These are phyloP conservation scores for Keithomyces neogunnii DNA, from an alignment of 2,329 filamentous ascomycete species.

Conservation along the genomic window DNA sequence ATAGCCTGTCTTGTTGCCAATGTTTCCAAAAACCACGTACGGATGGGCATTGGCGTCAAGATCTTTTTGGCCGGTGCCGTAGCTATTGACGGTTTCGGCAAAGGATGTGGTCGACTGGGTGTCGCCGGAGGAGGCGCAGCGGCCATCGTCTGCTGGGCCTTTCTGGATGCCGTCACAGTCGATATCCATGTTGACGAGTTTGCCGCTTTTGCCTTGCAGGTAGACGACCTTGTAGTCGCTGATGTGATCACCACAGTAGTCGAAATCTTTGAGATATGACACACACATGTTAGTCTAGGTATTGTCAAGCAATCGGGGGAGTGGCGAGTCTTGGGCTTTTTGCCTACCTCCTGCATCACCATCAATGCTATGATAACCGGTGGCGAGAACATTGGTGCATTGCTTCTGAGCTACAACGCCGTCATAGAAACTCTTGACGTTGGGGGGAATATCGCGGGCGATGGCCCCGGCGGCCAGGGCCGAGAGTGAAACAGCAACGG, in stretches of 20 bases:
- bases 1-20: conserved; percentile 22
- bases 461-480: conserved; percentile 13
- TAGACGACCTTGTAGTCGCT: conserved; percentile 35
- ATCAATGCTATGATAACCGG: conserved; percentile 31
- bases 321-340: neutral
- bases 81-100: conserved; percentile 26
- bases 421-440: conserved; percentile 32
- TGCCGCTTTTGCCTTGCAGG: conserved; percentile 31
- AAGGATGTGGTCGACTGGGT: conserved; percentile 41
- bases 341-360: conserved; percentile 26
- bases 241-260: conserved; percentile 40
- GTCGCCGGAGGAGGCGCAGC: conserved; percentile 34
- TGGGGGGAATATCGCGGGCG: conserved; percentile 29
- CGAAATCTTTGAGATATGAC: conserved; percentile 16
- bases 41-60: conserved; percentile 42
- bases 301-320: neutral
- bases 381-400: conserved; percentile 29
- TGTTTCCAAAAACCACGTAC: conserved; percentile 47
- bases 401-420: conserved; percentile 26
- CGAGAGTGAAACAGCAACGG: conserved; percentile 13
- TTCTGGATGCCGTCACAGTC: conserved; percentile 46
- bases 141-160: conserved; percentile 30
- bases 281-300: neutral
- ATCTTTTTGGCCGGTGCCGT: conserved; percentile 28
- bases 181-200: conserved; percentile 47